phyloP scores from a whole-genome alignment of 768 basidiomycete species.

The Pilatotrama ljubarskyi region DNA sequence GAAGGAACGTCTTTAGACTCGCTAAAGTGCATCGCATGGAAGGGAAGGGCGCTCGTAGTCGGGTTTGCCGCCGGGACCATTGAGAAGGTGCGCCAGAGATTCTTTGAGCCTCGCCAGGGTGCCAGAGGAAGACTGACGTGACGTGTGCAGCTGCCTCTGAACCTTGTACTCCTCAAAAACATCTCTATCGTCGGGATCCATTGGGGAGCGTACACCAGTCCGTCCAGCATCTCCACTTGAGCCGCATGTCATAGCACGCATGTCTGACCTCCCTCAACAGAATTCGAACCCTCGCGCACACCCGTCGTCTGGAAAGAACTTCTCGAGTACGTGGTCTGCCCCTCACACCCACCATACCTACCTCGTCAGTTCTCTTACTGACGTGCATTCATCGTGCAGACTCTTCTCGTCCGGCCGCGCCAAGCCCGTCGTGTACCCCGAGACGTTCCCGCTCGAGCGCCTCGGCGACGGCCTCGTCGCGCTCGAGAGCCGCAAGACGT shows the following conservation, averaged over 20 bases:
- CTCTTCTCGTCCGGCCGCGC: constrained; percentile 66
- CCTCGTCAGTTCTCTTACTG: too few species aligned
- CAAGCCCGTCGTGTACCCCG: constrained; percentile 69
- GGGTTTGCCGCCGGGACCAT: constrained; percentile 88
- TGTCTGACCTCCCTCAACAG: constrained; percentile 34
- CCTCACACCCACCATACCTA: neutral
- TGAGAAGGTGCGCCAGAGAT: constrained; percentile 59
- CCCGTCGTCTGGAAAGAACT: constrained; percentile 72
- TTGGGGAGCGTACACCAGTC: constrained; percentile 82
- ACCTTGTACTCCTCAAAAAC: constrained; percentile 44
- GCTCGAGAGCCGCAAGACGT: constrained; percentile 81
- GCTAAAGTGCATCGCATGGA: constrained; percentile 93
- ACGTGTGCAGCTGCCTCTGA: constrained; percentile 71
- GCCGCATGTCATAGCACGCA: neutral
- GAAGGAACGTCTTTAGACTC: constrained; percentile 52
- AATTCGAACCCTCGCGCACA: constrained; percentile 65
- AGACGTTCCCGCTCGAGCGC: constrained; percentile 66
- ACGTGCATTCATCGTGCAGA: constrained; percentile 39
- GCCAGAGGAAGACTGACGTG: neutral
- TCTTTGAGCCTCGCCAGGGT: neutral
- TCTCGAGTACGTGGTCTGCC: constrained; percentile 47
- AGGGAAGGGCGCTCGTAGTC: constrained; percentile 89
- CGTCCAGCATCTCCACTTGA: constrained; percentile 29
- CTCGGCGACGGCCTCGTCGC: constrained; percentile 70
- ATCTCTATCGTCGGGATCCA: constrained; percentile 76